Evolutionary conservation across 176 grass and related monocot genomes (phyloP).

Genomic region (Tillandsia fasciculata): DNA sequence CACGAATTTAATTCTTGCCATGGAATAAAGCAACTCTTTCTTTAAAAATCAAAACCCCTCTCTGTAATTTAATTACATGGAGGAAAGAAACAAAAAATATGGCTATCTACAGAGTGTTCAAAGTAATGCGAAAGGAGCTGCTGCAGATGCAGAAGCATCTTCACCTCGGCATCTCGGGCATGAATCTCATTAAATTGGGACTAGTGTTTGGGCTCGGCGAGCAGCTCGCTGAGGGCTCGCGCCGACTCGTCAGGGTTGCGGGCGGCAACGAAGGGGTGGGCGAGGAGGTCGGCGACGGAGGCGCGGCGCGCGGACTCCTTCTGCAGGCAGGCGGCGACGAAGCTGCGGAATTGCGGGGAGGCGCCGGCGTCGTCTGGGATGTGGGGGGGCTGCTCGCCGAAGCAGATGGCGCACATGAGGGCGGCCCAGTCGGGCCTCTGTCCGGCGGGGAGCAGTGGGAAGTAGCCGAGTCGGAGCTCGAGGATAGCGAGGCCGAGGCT

Average conservation of each 20-base stretch:
- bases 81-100: too few relatives aligned
- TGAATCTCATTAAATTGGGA: too few relatives aligned
- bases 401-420: slow-evolving; percentile 61
- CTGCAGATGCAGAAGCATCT: too few relatives aligned
- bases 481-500: slow-evolving; percentile 34
- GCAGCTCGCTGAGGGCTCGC: slow-evolving; percentile 12
- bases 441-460: slow-evolving; percentile 40
- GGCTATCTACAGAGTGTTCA: too few relatives aligned
- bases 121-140: too few relatives aligned
- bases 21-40: too few relatives aligned
- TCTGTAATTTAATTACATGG: too few relatives aligned
- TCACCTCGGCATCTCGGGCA: too few relatives aligned
- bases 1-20: too few relatives aligned
- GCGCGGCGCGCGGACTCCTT: slow-evolving; percentile 31
- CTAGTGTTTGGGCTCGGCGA: neutral
- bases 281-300: slow-evolving; percentile 38
- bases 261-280: slow-evolving; percentile 37
- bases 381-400: slow-evolving; percentile 20
- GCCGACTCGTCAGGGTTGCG: slow-evolving; percentile 22
- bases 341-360: slow-evolving; percentile 26
- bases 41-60: too few relatives aligned
- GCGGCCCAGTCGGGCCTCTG: slow-evolving; percentile 39
- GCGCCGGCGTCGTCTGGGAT: slow-evolving; percentile 7
- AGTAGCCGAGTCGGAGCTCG: slow-evolving; percentile 33
- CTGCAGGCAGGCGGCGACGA: slow-evolving; percentile 34